A percentile compares a stretch with the other conserved stretches of the same genome.
Evolutionary conservation across 2,329 filamentous ascomycete genomes (phyloP).

Genomic region (Immersiporthe knoxdaviesiana): DNA sequence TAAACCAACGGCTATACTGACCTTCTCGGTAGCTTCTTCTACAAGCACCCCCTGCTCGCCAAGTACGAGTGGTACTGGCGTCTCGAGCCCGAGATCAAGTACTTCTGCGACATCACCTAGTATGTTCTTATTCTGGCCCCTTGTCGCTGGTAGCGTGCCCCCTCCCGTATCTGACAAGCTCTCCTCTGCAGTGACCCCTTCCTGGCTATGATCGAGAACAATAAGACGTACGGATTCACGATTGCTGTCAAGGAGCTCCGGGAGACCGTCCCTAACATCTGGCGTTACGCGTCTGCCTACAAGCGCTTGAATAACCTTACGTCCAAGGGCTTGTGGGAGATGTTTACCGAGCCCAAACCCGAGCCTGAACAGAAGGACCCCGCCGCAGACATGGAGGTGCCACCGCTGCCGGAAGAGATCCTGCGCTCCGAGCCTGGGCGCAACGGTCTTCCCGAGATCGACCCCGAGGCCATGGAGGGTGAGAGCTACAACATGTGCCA

Average conservation of each 20-base stretch:
- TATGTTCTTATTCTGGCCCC: slow-evolving; percentile 47
- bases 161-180: not conserved
- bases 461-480: slow-evolving; percentile 92
- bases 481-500: slow-evolving; percentile 99
- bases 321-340: slow-evolving; percentile 95
- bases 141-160: not conserved
- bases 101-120: slow-evolving; percentile 99
- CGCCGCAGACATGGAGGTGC: slow-evolving; percentile 66
- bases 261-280: slow-evolving; percentile 98
- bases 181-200: slow-evolving; percentile 77
- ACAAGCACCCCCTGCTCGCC: slow-evolving; percentile 89
- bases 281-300: slow-evolving; percentile 97
- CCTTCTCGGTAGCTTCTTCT: slow-evolving; percentile 73
- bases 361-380: slow-evolving; percentile 58
- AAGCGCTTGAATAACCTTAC: slow-evolving; percentile 89
- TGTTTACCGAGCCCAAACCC: slow-evolving; percentile 85
- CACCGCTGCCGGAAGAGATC: slow-evolving; percentile 78
- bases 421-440: slow-evolving; percentile 73
- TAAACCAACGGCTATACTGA: slow-evolving; percentile 26
- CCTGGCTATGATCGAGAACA: slow-evolving; percentile 87
- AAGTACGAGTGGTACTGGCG: slow-evolving; percentile 99
- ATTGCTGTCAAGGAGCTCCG: slow-evolving; percentile 98
- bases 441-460: slow-evolving; percentile 76
- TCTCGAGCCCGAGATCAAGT: slow-evolving; percentile 98
- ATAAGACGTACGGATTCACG: slow-evolving; percentile 98